Base-by-base conservation (phyloP, 1,139 yeast genomes). In the Taphrina betulina region DNA sequence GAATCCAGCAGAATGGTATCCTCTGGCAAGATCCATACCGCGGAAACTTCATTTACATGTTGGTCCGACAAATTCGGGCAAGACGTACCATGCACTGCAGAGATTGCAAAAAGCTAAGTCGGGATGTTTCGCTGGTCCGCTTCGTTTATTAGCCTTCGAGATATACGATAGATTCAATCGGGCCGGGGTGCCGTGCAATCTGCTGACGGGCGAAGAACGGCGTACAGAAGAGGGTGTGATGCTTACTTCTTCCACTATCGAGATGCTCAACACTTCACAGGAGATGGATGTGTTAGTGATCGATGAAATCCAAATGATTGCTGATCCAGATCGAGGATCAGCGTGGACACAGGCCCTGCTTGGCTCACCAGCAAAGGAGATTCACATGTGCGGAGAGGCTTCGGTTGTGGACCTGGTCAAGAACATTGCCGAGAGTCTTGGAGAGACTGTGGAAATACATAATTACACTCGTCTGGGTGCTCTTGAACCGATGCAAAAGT, bases 41-140 rank as follows among this genome's bases (percentile, higher is more conserved):
- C 75, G 99, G 38, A 83, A 84, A 58, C 77, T 92, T 43, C 77
- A 83, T 19, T 78, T 94, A 81, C 99, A 92, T 68, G 88, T 92
- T 17, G 99, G 99, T 0, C 98, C 99, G 0, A 92, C 99, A 0
- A 92, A 92, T 68, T 83, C 94, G 63, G 99, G 99, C n/a, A 92
- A 92, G 66, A 92, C 98, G 0, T 85, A 86, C 66, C 78, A 80
- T 50, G 95, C 97, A 0, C 72, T 92, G 42, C 77, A 84, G 64
- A 77, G 81, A 56, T 74, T 92, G 43, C 81, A 81, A 62, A 65
- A 70, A n/a, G 81, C 90, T 7, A 75, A 79, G 37, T 77, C 83
- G n/a, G 98, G 98, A 0, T 86, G 85, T 63, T 92, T 85, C 69
- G 97, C 97, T 0, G 98, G 98, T 0, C 99, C 99, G 0, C 72